Evolutionary conservation across 1,139 yeast genomes (phyloP), one percentile per base, ranked within the genome.

Genomic region (Candida pseudoviswanathii): DNA sequence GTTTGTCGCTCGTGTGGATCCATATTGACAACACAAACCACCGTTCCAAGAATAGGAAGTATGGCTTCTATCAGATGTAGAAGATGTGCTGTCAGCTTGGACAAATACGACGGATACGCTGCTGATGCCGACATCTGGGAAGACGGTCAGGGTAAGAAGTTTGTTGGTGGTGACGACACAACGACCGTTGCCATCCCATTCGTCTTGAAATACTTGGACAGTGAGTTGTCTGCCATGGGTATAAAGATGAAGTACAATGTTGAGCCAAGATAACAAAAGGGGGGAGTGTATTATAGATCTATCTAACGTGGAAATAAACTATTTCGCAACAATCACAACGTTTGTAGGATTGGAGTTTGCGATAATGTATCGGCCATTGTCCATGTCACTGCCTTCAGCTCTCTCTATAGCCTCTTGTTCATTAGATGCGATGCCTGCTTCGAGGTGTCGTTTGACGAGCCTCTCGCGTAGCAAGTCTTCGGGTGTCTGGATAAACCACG

Each of bases 221-320:
- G 97, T 31, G 99, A 95, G 70, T 80, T 95, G 60, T 85, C 96
- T 11, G 99, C 99, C 22, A 95, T 95, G 99, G 99, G 99, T 72
- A 92, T 95, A 60, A 86, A 87, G 69, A 80, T 94, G 87, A 84
- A 86, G 57, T 90, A 89, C 72, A 87, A 89, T 62, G 94, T 90
- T 48, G 83, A 79, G 51, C 90, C 90, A 48, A 74, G 73, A 61
- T 80, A 45, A 37, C 5, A 33, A 21, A 22, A 34, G 24, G 4
- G 3, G 16, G 27, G 26, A 34, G 29, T 31, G 42, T 39, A 39
- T 11, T 41, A 34, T 38, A 38, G 39, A 46, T 36, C 29, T 42
- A 42, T 3, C 25, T 5, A 16, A 25, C 24, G 16, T 26, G 22
- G 9, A 26, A 4, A n/a, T 16, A 7, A 16, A 41, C 3, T 34